A percentile compares a stretch with the other conserved stretches of the same genome.
Conservation (phyloP, 805 yeast species). For the Candida nonsorbophila region DNA sequence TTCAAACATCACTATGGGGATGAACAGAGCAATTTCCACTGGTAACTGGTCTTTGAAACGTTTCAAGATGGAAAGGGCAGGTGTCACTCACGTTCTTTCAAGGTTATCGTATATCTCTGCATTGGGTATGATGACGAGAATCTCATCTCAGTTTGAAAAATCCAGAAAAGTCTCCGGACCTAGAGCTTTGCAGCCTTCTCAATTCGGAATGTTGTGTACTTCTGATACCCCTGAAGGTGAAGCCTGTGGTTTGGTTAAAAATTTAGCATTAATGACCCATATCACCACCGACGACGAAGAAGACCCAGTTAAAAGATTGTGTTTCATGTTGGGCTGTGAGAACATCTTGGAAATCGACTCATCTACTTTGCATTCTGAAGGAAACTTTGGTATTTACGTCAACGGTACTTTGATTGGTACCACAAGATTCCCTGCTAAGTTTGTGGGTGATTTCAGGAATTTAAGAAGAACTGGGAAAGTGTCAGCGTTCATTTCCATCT, state of each 20-base stretch:
- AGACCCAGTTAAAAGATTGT: slow-evolving; percentile 71
- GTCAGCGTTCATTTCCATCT: slow-evolving; percentile 87
- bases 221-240: slow-evolving; percentile 99
- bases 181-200: slow-evolving; percentile 97
- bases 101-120: slow-evolving; percentile 92
- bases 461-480: slow-evolving; percentile 81
- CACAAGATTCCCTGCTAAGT: slow-evolving; percentile 79
- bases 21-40: slow-evolving; percentile 94
- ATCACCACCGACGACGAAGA: slow-evolving; percentile 98
- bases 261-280: slow-evolving; percentile 96
- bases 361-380: slow-evolving; percentile 67
- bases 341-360: slow-evolving; percentile 78
- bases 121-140: slow-evolving; percentile 98
- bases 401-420: slow-evolving; percentile 95
- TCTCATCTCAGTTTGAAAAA: slow-evolving; percentile 97
- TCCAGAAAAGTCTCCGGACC: slow-evolving; percentile 98
- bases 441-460: slow-evolving; percentile 71
- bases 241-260: slow-evolving; percentile 98
- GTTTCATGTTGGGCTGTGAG: slow-evolving; percentile 85
- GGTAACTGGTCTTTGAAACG: slow-evolving; percentile 99
- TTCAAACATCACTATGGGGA: slow-evolving; percentile 87
- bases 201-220: slow-evolving; percentile 97
- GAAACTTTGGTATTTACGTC: slow-evolving; percentile 80
- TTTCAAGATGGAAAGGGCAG: slow-evolving; percentile 99
- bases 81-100: slow-evolving; percentile 94